Conservation (phyloP, 2,329 filamentous ascomycete genomes). For the Botrytis hyacinthi region DNA sequence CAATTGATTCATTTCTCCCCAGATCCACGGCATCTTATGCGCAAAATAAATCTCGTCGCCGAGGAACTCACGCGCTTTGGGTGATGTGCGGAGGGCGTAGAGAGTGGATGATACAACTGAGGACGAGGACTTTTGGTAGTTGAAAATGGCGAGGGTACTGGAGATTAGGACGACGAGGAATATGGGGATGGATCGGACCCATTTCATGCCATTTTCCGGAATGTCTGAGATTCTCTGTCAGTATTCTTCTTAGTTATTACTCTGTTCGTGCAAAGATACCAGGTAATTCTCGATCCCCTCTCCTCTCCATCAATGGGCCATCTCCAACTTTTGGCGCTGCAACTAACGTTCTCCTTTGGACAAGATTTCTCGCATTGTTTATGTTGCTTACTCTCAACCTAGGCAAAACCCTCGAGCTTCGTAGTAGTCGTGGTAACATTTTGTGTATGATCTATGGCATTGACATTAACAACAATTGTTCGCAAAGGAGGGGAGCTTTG, state of each 20-base stretch:
- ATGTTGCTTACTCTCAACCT: constrained; percentile 22
- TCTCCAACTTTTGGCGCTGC: constrained; percentile 58
- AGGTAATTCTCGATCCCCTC: constrained; percentile 64
- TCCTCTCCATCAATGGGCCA: constrained; percentile 63
- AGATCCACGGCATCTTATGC: constrained; percentile 77
- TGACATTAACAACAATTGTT: not conserved
- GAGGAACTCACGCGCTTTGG: constrained; percentile 69
- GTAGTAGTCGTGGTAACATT: constrained; percentile 37
- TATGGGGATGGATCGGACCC: constrained; percentile 73
- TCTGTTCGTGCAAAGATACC: constrained; percentile 43
- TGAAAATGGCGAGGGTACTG: constrained; percentile 87
- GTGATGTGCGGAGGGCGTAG: constrained; percentile 84
- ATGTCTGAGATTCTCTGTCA: constrained; percentile 28
- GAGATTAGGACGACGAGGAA: constrained; percentile 71
- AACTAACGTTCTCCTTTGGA: constrained; percentile 48
- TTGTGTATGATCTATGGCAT: constrained; percentile 9
- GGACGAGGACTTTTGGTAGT: constrained; percentile 95
- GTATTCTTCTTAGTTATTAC: not conserved
- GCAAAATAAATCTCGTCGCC: constrained; percentile 86
- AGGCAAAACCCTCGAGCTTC: constrained; percentile 29
- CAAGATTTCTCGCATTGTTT: constrained; percentile 24
- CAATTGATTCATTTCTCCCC: constrained; percentile 87
- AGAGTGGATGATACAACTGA: constrained; percentile 83
- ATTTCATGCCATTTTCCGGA: constrained; percentile 46
- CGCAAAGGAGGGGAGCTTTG: constrained; percentile 12